A percentile compares a stretch with the other conserved stretches of the same genome.
Evolutionary conservation across 306 rosid species (phyloP).

Genomic region (Mucuna pruriens): DNA sequence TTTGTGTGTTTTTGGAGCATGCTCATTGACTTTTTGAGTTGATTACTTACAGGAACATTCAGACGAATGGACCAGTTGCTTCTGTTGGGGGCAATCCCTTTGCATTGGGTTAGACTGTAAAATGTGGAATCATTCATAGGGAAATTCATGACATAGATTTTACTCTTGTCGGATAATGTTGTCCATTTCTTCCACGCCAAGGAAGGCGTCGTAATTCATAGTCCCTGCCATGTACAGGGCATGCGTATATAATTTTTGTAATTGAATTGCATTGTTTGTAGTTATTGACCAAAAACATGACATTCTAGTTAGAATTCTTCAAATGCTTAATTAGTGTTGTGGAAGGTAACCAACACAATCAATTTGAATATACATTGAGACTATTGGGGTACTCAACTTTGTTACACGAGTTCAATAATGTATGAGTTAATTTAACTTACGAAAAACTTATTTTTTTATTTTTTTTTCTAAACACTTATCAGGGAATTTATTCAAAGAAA

Average conservation of each 20-base stretch:
- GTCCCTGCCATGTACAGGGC: not conserved
- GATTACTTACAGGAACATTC: slow-evolving; percentile 56
- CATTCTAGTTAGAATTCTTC: not conserved
- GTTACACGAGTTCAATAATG: too few species aligned
- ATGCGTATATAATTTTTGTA: slow-evolving; percentile 10
- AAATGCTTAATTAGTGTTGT: slow-evolving; percentile 1
- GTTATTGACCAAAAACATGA: not conserved
- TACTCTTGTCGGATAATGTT: slow-evolving; percentile 24
- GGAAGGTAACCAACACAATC: not conserved
- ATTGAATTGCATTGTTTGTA: not conserved
- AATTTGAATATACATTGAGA: not conserved
- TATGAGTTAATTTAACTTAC: too few species aligned
- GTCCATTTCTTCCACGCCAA: slow-evolving; percentile 3
- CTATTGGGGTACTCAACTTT: not conserved
- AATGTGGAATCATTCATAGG: not conserved
- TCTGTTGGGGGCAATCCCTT: slow-evolving; percentile 81
- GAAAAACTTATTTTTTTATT: too few species aligned
- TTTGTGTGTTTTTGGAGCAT: not conserved
- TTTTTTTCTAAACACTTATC: too few species aligned
- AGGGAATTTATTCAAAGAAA: too few species aligned
- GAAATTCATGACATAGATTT: slow-evolving; percentile 1
- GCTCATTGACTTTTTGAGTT: not conserved
- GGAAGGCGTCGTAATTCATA: slow-evolving; percentile 24
- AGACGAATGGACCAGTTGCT: slow-evolving; percentile 62
- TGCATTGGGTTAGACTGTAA: slow-evolving; percentile 49